A percentile compares a stretch with the other conserved stretches of the same genome.
These are phyloP conservation scores for Xylariaceae sp. DNA, from an alignment of 2,329 filamentous ascomycete genomes.

Conservation along the genomic window DNA sequence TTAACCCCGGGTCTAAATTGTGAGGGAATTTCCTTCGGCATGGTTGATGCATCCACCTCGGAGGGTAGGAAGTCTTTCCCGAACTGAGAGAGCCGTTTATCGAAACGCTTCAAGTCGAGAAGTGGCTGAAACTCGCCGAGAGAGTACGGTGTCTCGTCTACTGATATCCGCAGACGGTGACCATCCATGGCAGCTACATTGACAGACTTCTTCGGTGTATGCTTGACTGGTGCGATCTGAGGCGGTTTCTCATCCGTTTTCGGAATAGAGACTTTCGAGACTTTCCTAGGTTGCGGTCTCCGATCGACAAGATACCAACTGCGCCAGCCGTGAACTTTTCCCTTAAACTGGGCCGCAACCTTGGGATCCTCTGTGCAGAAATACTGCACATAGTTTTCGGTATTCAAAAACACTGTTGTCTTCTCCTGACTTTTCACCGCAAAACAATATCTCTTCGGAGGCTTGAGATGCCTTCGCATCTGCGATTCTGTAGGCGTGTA, in stretches of 20 bases:
- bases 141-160: slow-evolving; percentile 58
- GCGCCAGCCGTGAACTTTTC: slow-evolving; percentile 76
- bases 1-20: slow-evolving; percentile 31
- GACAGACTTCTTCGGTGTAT: slow-evolving; percentile 35
- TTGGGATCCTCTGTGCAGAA: slow-evolving; percentile 77
- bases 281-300: slow-evolving; percentile 45
- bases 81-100: slow-evolving; percentile 54
- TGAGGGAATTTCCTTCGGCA: slow-evolving; percentile 29
- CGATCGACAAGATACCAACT: slow-evolving; percentile 88
- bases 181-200: slow-evolving; percentile 37
- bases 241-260: slow-evolving; percentile 35
- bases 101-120: slow-evolving; percentile 63
- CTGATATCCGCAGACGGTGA: slow-evolving; percentile 44
- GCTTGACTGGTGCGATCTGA: slow-evolving; percentile 33
- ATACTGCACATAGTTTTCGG: slow-evolving; percentile 88
- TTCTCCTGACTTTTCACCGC: slow-evolving; percentile 93
- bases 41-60: slow-evolving; percentile 28
- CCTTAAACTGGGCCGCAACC: slow-evolving; percentile 70
- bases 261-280: slow-evolving; percentile 34
- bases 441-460: slow-evolving; percentile 83
- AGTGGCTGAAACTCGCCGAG: slow-evolving; percentile 72
- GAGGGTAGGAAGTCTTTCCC: slow-evolving; percentile 47
- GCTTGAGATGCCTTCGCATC: slow-evolving; percentile 70
- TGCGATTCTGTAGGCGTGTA: slow-evolving; percentile 75
- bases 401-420: slow-evolving; percentile 77